phyloP scores from a whole-genome alignment of 768 basidiomycete genomes.

The Leccinum subgranulosum region DNA sequence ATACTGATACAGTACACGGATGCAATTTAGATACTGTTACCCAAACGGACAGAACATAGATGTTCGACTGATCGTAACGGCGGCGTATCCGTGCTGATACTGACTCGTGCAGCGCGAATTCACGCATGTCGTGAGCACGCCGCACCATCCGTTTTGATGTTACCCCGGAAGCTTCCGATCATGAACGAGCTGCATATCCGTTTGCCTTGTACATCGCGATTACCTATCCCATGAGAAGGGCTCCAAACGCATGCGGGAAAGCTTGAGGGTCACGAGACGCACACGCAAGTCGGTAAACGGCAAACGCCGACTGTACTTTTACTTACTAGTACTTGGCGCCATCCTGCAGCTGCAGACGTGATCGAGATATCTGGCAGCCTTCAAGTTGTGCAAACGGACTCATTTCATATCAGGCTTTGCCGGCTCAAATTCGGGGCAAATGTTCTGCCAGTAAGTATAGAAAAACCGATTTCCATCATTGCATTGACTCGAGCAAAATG shows the following conservation, averaged over 20 bases:
- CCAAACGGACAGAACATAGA: neutral
- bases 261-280: too few species aligned
- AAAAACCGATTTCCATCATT: neutral
- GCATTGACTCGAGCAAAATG: neutral
- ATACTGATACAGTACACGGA: constrained; percentile 3
- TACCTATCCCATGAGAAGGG: too few species aligned
- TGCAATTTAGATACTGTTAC: constrained; percentile 21
- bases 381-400: constrained; percentile 32
- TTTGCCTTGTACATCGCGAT: too few species aligned
- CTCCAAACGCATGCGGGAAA: too few species aligned
- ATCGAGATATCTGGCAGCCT: too few species aligned
- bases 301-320: too few species aligned
- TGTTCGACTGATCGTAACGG: neutral
- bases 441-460: neutral
- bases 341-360: too few species aligned
- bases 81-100: neutral
- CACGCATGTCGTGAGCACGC: constrained; percentile 83
- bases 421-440: neutral
- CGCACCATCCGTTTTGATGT: constrained; percentile 22
- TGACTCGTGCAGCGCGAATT: constrained; percentile 57
- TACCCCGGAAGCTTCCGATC: too few species aligned
- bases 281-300: too few species aligned
- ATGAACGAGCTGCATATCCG: too few species aligned
- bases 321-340: too few species aligned
- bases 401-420: constrained; percentile 16